Evolutionary conservation across 371 early-diverging fungal genomes (phyloP).

Genomic region (Blakeslea trispora): DNA sequence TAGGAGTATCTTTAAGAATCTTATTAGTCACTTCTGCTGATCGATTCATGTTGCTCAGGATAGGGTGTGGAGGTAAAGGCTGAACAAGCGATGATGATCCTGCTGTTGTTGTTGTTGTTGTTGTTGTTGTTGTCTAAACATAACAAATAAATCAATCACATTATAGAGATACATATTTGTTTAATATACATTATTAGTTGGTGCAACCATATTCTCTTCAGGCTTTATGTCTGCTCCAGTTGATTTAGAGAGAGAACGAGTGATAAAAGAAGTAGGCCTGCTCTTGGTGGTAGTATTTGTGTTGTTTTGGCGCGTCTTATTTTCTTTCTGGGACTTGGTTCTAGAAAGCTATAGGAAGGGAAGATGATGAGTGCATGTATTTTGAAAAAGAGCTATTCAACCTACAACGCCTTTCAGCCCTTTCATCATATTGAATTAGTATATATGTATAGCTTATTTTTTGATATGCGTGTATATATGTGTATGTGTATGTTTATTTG

Average conservation of each 20-base stretch:
- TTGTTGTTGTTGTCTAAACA: background rate
- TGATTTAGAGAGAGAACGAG: conserved; percentile 9
- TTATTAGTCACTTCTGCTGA: conserved; percentile 30
- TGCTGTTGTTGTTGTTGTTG: background rate
- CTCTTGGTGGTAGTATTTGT: conserved; percentile 6
- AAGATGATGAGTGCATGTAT: background rate
- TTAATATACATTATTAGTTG: conserved; percentile 1
- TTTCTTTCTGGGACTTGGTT: conserved; percentile 32
- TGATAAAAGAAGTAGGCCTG: background rate
- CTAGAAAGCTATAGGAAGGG: conserved; percentile 47
- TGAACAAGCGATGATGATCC: too few relatives aligned
- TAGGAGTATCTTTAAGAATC: conserved; percentile 55
- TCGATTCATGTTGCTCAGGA: conserved; percentile 17
- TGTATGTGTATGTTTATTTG: too few relatives aligned
- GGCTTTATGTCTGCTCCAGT: background rate
- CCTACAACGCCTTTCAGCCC: conserved; percentile 45
- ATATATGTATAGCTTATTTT: too few relatives aligned
- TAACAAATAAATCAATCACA: background rate
- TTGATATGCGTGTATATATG: too few relatives aligned
- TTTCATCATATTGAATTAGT: conserved; percentile 37
- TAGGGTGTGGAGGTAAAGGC: conserved; percentile 3
- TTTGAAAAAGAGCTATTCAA: background rate
- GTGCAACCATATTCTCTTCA: conserved; percentile 2
- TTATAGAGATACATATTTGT: too few relatives aligned
- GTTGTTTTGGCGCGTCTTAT: conserved; percentile 15